Percentiles rank a stretch among this genome's conserved stretches.
Conservation (phyloP, 148 eudicot genomes). For the Fagopyrum esculentum region DNA sequence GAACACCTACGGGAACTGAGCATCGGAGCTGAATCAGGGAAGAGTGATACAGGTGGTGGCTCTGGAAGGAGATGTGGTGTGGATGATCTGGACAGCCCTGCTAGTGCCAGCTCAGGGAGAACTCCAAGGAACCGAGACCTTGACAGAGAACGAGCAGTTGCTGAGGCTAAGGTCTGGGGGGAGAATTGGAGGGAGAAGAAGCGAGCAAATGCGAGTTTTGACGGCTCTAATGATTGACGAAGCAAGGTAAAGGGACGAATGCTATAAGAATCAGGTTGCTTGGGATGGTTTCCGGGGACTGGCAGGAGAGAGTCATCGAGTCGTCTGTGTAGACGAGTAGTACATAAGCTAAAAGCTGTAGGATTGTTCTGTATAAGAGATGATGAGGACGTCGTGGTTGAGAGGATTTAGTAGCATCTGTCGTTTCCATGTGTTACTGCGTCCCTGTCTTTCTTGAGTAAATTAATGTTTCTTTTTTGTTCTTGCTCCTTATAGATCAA, state of each 20-base stretch:
- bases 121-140: conserved; percentile 40
- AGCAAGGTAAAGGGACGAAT: neutral
- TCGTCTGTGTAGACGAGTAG: neutral
- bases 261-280: neutral
- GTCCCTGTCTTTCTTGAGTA: no score
- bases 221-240: neutral
- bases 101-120: neutral
- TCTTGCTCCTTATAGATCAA: no score
- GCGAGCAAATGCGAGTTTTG: conserved; percentile 11
- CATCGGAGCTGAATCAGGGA: conserved; percentile 9
- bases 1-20: conserved; percentile 10
- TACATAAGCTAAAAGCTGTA: neutral
- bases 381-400: neutral
- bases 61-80: conserved; percentile 65
- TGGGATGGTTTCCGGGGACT: no score
- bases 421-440: neutral
- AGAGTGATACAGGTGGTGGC: conserved; percentile 14
- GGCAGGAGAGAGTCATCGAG: no score
- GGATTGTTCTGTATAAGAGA: neutral
- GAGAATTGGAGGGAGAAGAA: conserved; percentile 48
- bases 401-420: neutral
- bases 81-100: conserved; percentile 45
- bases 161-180: conserved; percentile 91
- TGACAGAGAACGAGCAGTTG: conserved; percentile 77
- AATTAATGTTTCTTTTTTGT: no score